phyloP scores from a whole-genome alignment of 1,284 basidiomycete species.

The Moniliophthora roreri region DNA sequence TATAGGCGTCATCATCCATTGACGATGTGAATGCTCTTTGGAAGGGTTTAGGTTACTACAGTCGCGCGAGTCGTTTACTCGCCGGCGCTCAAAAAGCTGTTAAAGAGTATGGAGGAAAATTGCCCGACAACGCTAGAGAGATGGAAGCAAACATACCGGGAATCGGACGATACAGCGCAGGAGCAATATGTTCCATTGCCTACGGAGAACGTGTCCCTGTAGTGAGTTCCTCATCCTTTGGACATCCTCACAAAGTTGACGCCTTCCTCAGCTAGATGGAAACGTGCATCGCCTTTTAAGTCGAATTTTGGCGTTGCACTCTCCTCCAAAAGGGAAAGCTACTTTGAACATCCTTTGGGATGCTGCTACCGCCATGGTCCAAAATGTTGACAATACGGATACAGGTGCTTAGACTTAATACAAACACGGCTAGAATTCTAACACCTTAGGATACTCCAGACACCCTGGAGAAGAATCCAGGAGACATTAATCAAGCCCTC shows the following conservation, averaged over 20 bases:
- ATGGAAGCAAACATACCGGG: slow-evolving; percentile 88
- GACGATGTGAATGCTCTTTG: slow-evolving; percentile 87
- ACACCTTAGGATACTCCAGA: slow-evolving; percentile 11
- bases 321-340: slow-evolving; percentile 75
- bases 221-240: slow-evolving; percentile 44
- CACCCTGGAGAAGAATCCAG: slow-evolving; percentile 46
- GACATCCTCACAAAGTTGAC: slow-evolving; percentile 2
- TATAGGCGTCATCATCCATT: slow-evolving; percentile 69
- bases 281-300: slow-evolving; percentile 87
- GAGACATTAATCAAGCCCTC: slow-evolving; percentile 87
- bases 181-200: slow-evolving; percentile 89
- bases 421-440: background rate
- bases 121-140: slow-evolving; percentile 79
- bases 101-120: slow-evolving; percentile 60
- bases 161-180: slow-evolving; percentile 88
- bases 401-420: background rate
- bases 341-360: slow-evolving; percentile 84
- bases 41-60: slow-evolving; percentile 93
- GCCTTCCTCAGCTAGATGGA: slow-evolving; percentile 72
- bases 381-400: slow-evolving; percentile 15
- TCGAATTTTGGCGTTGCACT: slow-evolving; percentile 80
- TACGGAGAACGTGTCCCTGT: slow-evolving; percentile 84
- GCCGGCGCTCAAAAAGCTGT: slow-evolving; percentile 79
- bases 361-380: slow-evolving; percentile 71
- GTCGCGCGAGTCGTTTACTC: slow-evolving; percentile 79